Conservation (phyloP, 164 flowering plant genomes). For the Nymphaea colorata region DNA sequence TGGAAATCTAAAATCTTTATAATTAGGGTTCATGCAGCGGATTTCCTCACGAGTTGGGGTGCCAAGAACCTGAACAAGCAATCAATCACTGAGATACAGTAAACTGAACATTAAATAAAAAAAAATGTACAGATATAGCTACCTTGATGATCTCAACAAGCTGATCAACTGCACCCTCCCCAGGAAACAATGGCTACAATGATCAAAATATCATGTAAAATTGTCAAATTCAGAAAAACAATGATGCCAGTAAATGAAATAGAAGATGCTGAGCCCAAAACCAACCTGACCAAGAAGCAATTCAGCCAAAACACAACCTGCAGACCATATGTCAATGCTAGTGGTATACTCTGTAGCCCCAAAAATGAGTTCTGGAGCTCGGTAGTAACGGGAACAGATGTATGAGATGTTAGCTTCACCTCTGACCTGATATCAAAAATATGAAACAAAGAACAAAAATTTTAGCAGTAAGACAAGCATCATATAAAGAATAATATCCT, state of each 20-base stretch:
- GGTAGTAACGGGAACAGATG: conserved; percentile 90
- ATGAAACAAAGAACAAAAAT: not conserved
- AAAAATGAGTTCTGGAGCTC: conserved; percentile 95
- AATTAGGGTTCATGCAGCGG: conserved; percentile 93
- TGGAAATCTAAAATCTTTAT: conserved; percentile 88
- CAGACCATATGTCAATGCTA: conserved; percentile 97
- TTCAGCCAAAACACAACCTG: conserved; percentile 95
- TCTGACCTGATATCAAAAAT: conserved; percentile 39
- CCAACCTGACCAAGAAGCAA: conserved; percentile 86
- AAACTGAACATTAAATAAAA: not conserved
- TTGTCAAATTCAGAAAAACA: not conserved
- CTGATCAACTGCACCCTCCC: conserved; percentile 93
- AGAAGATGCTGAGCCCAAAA: not conserved
- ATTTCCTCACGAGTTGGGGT: conserved; percentile 98
- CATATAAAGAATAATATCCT: not conserved
- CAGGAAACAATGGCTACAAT: conserved; percentile 83
- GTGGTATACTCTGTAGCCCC: conserved; percentile 94
- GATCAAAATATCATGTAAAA: not conserved
- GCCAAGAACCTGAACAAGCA: conserved; percentile 75
- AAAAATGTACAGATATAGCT: not conserved
- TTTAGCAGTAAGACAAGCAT: not conserved
- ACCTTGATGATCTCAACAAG: conserved; percentile 98
- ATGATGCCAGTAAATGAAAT: conserved; percentile 4
- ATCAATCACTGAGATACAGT: not conserved
- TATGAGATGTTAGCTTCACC: conserved; percentile 95